Evolutionary conservation across 2,329 filamentous ascomycete genomes (phyloP).

Genomic region (Blastomyces gilchristii): DNA sequence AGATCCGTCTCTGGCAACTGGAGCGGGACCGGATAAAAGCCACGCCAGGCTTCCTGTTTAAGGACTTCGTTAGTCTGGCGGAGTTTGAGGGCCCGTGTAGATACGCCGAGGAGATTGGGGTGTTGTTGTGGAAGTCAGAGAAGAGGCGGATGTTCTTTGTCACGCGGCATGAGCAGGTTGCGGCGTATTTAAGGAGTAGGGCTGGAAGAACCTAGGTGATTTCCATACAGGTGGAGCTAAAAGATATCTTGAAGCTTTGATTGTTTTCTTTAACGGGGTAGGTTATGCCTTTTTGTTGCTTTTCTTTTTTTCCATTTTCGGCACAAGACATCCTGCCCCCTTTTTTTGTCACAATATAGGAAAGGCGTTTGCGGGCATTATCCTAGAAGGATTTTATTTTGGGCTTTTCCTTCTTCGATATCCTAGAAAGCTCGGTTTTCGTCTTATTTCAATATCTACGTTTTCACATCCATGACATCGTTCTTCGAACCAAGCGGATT

Average conservation of each 20-base stretch:
- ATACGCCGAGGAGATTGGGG: conserved; percentile 81
- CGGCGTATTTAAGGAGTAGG: conserved; percentile 62
- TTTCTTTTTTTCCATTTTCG: not conserved
- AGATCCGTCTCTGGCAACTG: conserved; percentile 94
- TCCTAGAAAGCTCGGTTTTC: not conserved
- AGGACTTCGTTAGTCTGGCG: conserved; percentile 67
- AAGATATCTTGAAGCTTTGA: not conserved
- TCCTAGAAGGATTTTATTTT: not conserved
- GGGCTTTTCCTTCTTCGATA: not conserved
- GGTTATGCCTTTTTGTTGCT: not conserved
- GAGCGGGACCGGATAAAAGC: conserved; percentile 91
- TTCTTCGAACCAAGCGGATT: not conserved
- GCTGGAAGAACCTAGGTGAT: conserved; percentile 37
- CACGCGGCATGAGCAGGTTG: conserved; percentile 78
- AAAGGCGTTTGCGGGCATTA: not conserved
- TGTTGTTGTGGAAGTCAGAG: conserved; percentile 79
- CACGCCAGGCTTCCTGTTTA: conserved; percentile 74
- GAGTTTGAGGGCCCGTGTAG: conserved; percentile 45
- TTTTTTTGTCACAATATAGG: not conserved
- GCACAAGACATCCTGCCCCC: not conserved
- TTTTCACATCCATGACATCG: not conserved
- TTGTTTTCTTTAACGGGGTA: not conserved
- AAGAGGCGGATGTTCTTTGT: conserved; percentile 79
- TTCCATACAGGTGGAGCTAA: not conserved
- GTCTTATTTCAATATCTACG: not conserved